Conservation (phyloP, 352 stramenopile genomes). For the Phytophthora pini region DNA sequence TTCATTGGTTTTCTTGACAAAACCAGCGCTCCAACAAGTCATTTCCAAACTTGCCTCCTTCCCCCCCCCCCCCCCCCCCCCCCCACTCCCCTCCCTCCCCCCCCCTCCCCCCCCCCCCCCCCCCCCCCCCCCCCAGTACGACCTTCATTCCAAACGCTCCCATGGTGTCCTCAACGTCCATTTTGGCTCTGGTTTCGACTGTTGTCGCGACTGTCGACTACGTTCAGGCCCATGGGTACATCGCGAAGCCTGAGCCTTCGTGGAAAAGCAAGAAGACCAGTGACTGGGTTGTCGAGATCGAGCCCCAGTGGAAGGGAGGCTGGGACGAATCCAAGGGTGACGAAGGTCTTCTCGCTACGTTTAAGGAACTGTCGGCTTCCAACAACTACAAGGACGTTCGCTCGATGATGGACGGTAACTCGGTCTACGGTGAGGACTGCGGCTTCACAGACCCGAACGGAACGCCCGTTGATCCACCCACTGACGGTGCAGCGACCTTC, state of each 20-base stretch:
- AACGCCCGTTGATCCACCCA: conserved; percentile 19
- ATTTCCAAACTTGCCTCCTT: conserved; percentile 27
- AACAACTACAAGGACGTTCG: conserved; percentile 37
- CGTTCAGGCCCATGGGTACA: conserved; percentile 22
- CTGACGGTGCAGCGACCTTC: conserved; percentile 36
- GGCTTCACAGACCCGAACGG: conserved; percentile 36
- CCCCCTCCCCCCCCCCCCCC: too few relatives aligned
- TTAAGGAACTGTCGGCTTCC: conserved; percentile 28
- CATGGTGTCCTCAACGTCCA: conserved; percentile 29
- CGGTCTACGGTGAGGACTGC: conserved; percentile 34
- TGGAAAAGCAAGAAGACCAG: conserved; percentile 29
- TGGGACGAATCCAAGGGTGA: conserved; percentile 29
- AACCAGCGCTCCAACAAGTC: not conserved
- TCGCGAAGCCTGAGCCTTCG: conserved; percentile 18
- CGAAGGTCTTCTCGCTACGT: conserved; percentile 23
- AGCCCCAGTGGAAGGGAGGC: conserved; percentile 35
- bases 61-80: too few relatives aligned
- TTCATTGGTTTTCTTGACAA: too few relatives aligned
- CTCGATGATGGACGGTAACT: conserved; percentile 34
- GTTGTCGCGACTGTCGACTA: conserved; percentile 28
- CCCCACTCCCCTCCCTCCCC: not conserved
- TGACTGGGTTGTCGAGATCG: conserved; percentile 41
- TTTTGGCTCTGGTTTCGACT: conserved; percentile 16
- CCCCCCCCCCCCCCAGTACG: too few relatives aligned
- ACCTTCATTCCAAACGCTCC: not conserved